Base-by-base conservation (phyloP, 345 rosid genomes). In the Acer yangbiense region DNA sequence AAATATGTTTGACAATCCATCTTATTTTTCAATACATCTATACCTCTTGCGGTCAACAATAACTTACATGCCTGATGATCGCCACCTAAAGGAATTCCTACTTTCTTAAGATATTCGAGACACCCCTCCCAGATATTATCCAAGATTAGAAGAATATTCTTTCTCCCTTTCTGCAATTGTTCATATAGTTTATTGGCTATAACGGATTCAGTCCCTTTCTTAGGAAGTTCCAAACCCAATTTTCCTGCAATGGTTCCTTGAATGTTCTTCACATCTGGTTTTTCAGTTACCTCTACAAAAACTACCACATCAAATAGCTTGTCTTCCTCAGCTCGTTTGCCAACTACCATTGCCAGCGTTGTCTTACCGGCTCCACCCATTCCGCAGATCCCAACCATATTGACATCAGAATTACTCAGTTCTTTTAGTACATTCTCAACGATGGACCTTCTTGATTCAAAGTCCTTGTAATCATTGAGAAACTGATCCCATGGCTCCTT, bases 91-190 rank as follows among this genome's bases (percentile, higher is more conserved):
- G 55, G 71, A 87, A 68, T 5, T 44, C 81, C 85, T 0, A 68
- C 29, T 1, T n/a, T n/a, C n/a, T n/a, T n/a, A n/a, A n/a, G n/a
- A n/a, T n/a, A n/a, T n/a, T n/a, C n/a, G n/a, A n/a, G n/a, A n/a
- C n/a, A n/a, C n/a, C 14, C 43, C 43, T 44, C n/a, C 14, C 70
- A 66, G 4, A 39, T 66, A 41, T 66, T 20, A 68, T 68, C 71
- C 14, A 86, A 72, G 54, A 86, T 50, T 8, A 83, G 0, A 6
- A 86, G 83, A 52, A 76, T n/a, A n/a, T n/a, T 9, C 54, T 55
- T 82, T 13, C 61, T 73, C 35, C 48, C 71, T 39, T 69, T 32
- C 73, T 17, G 4, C 17, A 44, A 11, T n/a, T 10, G 29, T 3
- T 44, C 17, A 11, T 7, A 44, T 20, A 68, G 55, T 0, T 1